Base-by-base conservation (phyloP, 768 basidiomycete species). In the Royoungia palumana region DNA sequence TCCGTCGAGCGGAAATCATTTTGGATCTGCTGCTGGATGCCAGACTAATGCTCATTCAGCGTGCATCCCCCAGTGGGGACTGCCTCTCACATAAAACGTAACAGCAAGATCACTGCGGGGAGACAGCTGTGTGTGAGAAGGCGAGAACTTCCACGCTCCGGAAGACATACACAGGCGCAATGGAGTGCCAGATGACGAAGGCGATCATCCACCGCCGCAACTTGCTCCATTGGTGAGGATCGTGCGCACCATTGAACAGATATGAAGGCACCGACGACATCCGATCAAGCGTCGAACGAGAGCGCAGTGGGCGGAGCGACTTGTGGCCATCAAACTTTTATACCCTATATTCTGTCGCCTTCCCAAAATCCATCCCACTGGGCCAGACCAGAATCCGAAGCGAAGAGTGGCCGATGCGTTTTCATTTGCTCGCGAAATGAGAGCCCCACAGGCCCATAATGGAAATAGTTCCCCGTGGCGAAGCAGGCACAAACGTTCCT, bases 151-250 rank as follows among this genome's bases (percentile, higher is more conserved):
- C 2, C 1, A 44, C 9, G 21, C 20, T 39, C 11, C 6, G 21
- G 21, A 39, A 11, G 16, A 48, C 64, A 43, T n/a, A 64, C 64
- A 66, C 54, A 12, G 65, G 64, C 25, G 65, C 65, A 17, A 67
- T 65, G 14, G 51, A 47, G 28, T 64, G 58, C 63, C 60, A 67
- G 37, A 66, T 44, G 16, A 66, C 58, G 25, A 67, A 52, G n/a
- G 48, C 41, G 25, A 67, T 65, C 48, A 51, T 45, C 55, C 64
- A 66, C 25, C 64, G 57, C 12, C 56, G 54, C 58, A 41, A 54
- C 40, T 62, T 66, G 56, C 46, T 58, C 64, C 63, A 65, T 41
- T 57, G 56, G 32, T 44, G 63, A 43, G 63, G 63, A 43, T 65
- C 51, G 46, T 54, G 59, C 42, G 59, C 59, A 16, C 51, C 51